Percentiles rank a stretch among this genome's conserved stretches.
These are phyloP conservation scores for Tephrocybe sp. DNA, from an alignment of 768 basidiomycete genomes.

Conservation along the genomic window DNA sequence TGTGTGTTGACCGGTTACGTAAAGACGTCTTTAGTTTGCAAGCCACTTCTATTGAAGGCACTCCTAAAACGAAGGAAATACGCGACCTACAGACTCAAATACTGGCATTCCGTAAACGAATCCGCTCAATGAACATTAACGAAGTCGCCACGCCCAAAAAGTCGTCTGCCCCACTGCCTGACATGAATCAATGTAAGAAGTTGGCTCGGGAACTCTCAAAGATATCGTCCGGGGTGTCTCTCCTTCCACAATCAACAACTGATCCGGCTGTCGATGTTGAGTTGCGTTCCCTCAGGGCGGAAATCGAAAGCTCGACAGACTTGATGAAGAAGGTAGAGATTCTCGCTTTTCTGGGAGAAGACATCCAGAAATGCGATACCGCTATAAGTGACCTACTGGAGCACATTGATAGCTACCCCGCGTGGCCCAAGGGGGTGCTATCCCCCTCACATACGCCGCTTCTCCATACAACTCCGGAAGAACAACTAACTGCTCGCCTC, in stretches of 20 bases:
- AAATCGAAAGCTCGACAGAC: constrained; percentile 50
- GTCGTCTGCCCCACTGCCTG: constrained; percentile 48
- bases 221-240: constrained; percentile 43
- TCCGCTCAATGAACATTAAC: constrained; percentile 61
- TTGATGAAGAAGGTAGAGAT: constrained; percentile 50
- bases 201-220: constrained; percentile 45
- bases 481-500: constrained; percentile 62
- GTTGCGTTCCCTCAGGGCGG: constrained; percentile 55
- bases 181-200: constrained; percentile 40
- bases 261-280: constrained; percentile 50
- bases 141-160: constrained; percentile 45
- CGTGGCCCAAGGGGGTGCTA: constrained; percentile 47
- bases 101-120: constrained; percentile 51
- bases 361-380: constrained; percentile 60
- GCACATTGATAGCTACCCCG: constrained; percentile 82
- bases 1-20: constrained; percentile 1
- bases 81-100: constrained; percentile 48
- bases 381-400: constrained; percentile 82
- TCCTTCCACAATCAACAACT: constrained; percentile 42
- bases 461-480: constrained; percentile 50
- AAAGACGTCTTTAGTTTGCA: constrained; percentile 59
- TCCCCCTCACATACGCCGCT: constrained; percentile 48
- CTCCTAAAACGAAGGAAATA: constrained; percentile 36
- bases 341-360: constrained; percentile 52
- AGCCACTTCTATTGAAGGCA: constrained; percentile 29